Base-by-base conservation (phyloP, 768 basidiomycete genomes). In the Lentinula detonsa region DNA sequence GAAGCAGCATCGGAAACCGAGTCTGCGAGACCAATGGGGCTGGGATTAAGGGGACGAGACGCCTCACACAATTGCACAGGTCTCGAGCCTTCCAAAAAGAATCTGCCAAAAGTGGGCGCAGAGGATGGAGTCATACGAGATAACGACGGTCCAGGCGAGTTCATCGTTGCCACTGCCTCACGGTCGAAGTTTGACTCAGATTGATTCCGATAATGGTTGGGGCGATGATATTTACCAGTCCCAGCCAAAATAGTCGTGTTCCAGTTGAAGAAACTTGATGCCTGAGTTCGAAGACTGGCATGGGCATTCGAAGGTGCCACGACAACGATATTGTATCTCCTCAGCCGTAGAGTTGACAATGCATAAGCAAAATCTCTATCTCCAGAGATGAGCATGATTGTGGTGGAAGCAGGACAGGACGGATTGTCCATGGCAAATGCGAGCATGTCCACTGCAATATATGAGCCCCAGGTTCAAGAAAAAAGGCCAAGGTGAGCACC, bases 291-390 rank as follows among this genome's bases (percentile, higher is more conserved):
- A 56, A 56, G 39, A 11, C 55, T 56, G 18, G n/a, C n/a, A 33
- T 56, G 55, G 40, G 15, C 3, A 45, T 10, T 56, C 9, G 63
- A 49, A 34, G 73, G 76, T n/a, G 76, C 75, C 48, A 88, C 70
- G 28, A 87, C 63, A 50, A 86, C 72, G 39, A 87, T 78, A 16
- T 74, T 71, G 67, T 84, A 85, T 49, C 73, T 72, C 61, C 85
- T 79, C 57, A 83, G 75, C 35, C 82, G 79, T 51, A 89, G 72
- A 39, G 76, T 74, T 1, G 86, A 82, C 49, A 87, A 69, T n/a
- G 82, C 81, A 66, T 87, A 88, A 9, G 81, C 80, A 64, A 87
- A 83, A 68, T 88, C 87, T 45, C 85, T 77, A 70, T 90, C 86
- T 16, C 83, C 85, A 0, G 87, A 79, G 65, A 90, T 85, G 40